Evolutionary conservation across 2,329 filamentous ascomycete genomes (phyloP), one percentile per base, ranked within the genome.

Genomic region (Apiospora malaysiana): DNA sequence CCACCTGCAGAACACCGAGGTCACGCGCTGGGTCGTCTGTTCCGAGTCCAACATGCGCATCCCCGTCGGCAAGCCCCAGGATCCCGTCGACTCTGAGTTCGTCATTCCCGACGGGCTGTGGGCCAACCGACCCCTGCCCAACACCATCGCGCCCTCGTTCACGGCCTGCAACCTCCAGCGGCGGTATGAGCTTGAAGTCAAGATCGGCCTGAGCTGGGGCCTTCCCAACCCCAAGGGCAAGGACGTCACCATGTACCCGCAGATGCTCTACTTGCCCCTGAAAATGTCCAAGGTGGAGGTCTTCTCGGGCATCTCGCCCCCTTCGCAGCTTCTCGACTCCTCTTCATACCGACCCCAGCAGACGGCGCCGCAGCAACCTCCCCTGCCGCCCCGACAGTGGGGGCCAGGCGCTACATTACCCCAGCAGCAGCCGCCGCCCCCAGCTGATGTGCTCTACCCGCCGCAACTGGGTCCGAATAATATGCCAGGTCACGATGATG

Each of bases 261-360:
- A 97, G 82, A 87, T 91, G 68, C 90, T 97, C 45, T 88, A 92
- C 70, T 86, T 97, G 2, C 94, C 95, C 5, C 85, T 99, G 23
- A 88, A 92, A 72, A 91, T 98, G 77, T 90, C 91, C 66, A 81
- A 83, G 45, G 87, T 97, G 68, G 88, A 94, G 70, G 90, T 99
- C 21, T 98, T 89, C 81, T 97, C 95, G 0, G 96, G 96, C 75
- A 94, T 98, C 74, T 87, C 89, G 27, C 95, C 96, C 16, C 94
- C 95, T 1, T 83, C 89, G 27, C 90, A 92, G 66, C 89, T 98
- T 7, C 83, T 97, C 25, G 87, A 93, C 77, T 67, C 78, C 75
- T 43, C 73, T 68, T 70, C 75, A 72, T 63, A 73, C 73, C 66
- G 74, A 72, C 71, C 42, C 73, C 76, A 69, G 70, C 71, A 71